These are phyloP conservation scores for Pseudotsuga menziesii DNA, from an alignment of 75 land plant species.

Conservation along the genomic window DNA sequence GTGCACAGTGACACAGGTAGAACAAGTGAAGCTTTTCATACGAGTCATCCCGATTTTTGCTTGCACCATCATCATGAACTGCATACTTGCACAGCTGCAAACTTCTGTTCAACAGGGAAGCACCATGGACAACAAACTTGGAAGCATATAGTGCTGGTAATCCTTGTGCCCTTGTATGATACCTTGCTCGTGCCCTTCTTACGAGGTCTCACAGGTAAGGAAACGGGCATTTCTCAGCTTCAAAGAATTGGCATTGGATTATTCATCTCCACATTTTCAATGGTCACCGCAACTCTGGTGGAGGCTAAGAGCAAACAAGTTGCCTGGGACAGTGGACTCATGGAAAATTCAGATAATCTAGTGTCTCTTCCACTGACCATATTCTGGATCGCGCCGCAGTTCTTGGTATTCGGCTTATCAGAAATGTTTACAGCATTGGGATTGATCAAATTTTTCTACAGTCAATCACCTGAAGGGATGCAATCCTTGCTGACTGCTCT, in stretches of 20 bases:
- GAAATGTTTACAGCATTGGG: conserved; percentile 91
- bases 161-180: conserved; percentile 60
- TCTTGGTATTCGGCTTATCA: conserved; percentile 70
- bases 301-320: conserved; percentile 19
- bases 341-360: conserved; percentile 27
- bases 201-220: conserved; percentile 39
- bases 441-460: conserved; percentile 93
- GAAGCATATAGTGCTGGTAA: conserved; percentile 29
- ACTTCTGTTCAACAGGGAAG: conserved; percentile 8
- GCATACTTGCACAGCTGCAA: conserved; percentile 7
- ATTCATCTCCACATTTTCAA: background rate
- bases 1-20: conserved; percentile 27
- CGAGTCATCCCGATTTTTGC: conserved; percentile 6
- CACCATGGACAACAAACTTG: conserved; percentile 10
- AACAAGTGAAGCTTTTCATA: conserved; percentile 12
- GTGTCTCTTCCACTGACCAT: conserved; percentile 49
- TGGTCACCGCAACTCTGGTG: background rate
- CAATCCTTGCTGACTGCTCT: conserved; percentile 79
- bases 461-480: conserved; percentile 70
- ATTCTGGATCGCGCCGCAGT: conserved; percentile 91
- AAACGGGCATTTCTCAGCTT: conserved; percentile 50
- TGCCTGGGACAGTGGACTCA: conserved; percentile 18
- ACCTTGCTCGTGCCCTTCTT: conserved; percentile 51
- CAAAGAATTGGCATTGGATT: conserved; percentile 10
- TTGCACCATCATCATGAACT: conserved; percentile 5